These are phyloP conservation scores for Fusarium falciforme DNA, from an alignment of 2,329 filamentous ascomycete genomes.

Conservation along the genomic window DNA sequence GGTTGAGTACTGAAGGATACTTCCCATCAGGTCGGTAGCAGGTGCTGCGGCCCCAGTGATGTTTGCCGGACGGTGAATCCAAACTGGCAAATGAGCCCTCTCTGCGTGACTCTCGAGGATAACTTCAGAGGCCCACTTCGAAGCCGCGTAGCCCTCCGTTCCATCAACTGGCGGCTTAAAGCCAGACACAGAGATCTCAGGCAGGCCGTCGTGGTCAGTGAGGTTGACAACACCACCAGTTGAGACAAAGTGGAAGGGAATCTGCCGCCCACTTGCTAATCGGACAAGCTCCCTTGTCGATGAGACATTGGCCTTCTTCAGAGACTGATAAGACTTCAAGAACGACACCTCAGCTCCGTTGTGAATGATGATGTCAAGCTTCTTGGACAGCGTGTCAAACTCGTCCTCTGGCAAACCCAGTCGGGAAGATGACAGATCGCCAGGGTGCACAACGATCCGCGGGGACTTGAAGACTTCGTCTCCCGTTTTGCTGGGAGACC, in stretches of 20 bases:
- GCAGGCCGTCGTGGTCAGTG: not conserved
- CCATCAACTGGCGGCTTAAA: not conserved
- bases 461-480: not conserved
- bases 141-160: slow-evolving; percentile 46
- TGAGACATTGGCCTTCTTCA: slow-evolving; percentile 44
- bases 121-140: slow-evolving; percentile 50
- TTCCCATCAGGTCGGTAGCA: not conserved
- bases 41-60: not conserved
- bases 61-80: not conserved
- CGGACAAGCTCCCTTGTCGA: slow-evolving; percentile 45
- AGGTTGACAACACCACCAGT: slow-evolving; percentile 37
- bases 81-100: not conserved
- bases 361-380: slow-evolving; percentile 63
- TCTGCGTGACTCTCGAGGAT: slow-evolving; percentile 39
- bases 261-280: slow-evolving; percentile 30
- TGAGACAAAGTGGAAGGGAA: slow-evolving; percentile 54
- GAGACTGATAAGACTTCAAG: slow-evolving; percentile 45
- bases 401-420: slow-evolving; percentile 17
- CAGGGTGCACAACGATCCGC: not conserved
- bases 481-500: not conserved
- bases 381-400: slow-evolving; percentile 41
- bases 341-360: slow-evolving; percentile 52
- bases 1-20: not conserved
- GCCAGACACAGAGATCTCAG: not conserved
- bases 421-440: not conserved